These are phyloP conservation scores for Clarireedia homoeocarpa DNA, from an alignment of 2,329 filamentous ascomycete species.

Conservation along the genomic window DNA sequence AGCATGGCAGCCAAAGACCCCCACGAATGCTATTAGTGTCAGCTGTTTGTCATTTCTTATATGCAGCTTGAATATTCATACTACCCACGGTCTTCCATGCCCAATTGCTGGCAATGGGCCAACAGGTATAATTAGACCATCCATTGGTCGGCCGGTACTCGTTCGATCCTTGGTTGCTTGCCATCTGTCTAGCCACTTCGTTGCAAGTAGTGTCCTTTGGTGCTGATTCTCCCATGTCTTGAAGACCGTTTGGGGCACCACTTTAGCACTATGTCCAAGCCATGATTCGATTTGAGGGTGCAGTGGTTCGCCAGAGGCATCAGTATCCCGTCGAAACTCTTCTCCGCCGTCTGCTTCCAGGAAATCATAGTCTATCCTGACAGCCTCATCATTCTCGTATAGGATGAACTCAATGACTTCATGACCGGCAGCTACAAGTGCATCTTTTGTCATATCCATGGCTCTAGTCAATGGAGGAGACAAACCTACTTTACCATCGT, in stretches of 20 bases:
- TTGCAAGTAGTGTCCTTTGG: constrained; percentile 13
- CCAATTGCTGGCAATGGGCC: constrained; percentile 11
- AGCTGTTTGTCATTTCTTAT: background rate
- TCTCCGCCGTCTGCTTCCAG: constrained; percentile 6
- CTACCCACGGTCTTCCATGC: constrained; percentile 2
- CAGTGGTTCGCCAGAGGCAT: constrained; percentile 21
- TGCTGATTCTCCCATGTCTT: constrained; percentile 25
- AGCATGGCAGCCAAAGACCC: constrained; percentile 9
- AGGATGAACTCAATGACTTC: background rate
- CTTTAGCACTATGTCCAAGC: constrained; percentile 14
- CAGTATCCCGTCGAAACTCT: constrained; percentile 20
- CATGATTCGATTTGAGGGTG: constrained; percentile 16
- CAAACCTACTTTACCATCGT: background rate
- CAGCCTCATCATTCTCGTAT: background rate
- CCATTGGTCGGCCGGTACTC: constrained; percentile 9
- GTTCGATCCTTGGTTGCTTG: constrained; percentile 10
- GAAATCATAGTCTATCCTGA: constrained; percentile 1
- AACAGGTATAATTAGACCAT: constrained; percentile 11
- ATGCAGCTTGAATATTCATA: background rate
- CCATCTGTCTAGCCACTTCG: constrained; percentile 21
- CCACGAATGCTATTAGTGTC: constrained; percentile 6
- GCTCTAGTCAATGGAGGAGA: background rate
- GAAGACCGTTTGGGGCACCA: constrained; percentile 17
- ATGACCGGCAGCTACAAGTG: background rate
- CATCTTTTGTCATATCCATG: background rate